Evolutionary conservation across 2,329 filamentous ascomycete species (phyloP), one percentile per base, ranked within the genome.

Genomic region (Penicillium capsulatum): DNA sequence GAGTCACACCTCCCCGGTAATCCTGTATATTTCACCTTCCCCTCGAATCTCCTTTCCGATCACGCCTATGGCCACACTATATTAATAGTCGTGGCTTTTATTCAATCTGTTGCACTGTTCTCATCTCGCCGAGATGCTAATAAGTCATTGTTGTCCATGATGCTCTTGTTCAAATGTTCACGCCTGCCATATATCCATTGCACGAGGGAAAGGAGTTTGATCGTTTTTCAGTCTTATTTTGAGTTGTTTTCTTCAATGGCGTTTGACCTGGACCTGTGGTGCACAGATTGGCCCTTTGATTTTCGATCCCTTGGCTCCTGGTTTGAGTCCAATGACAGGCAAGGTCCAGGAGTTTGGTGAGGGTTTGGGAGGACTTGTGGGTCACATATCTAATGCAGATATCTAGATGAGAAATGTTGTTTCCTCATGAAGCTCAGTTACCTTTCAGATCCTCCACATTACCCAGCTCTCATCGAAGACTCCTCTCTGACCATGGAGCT

Each of bases 1-100:
- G 56, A 26, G 54, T 57, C 17, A 63, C 64, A 16, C 58, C 64
- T 6, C 60, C 63, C 20, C 60, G 59, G 50, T 67, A 45, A 55
- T 29, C 22, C 33, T 7, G 15, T 33, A 31, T 32, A 34, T 41
- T 31, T 30, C 17, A 29, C 20, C 8, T 17, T n/a, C 17, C 5
- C 16, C 15, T 19, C 13, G 10, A 14, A 4, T 22, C 26, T 31
- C 14, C 8, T 19, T 17, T 14, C 13, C 33, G n/a, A n/a, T n/a
- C n/a, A n/a, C n/a, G n/a, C n/a, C n/a, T n/a, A n/a, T n/a, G n/a
- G n/a, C n/a, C n/a, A n/a, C n/a, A n/a, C n/a, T n/a, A n/a, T n/a
- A n/a, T n/a, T n/a, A n/a, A n/a, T n/a, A n/a, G n/a, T n/a, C n/a
- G n/a, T n/a, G n/a, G n/a, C n/a, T n/a, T n/a, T n/a, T n/a, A n/a